Evolutionary conservation across 495 filamentous ascomycete genomes (phyloP).

Genomic region (Aspergillus diversus): DNA sequence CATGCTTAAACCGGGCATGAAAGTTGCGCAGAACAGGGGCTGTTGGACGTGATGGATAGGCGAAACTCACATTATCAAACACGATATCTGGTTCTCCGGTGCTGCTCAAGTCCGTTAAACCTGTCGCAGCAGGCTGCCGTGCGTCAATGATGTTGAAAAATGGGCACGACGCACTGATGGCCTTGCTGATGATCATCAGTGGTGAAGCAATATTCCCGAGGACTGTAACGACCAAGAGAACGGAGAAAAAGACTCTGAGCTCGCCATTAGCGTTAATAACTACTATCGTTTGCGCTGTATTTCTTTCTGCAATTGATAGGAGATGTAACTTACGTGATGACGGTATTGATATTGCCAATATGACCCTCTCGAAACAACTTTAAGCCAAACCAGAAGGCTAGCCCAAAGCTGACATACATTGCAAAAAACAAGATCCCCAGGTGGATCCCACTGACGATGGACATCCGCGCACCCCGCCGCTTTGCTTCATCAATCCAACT

Average conservation of each 20-base stretch:
- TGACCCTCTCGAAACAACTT: constrained; percentile 40
- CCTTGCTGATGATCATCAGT: constrained; percentile 51
- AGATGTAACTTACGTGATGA: constrained; percentile 44
- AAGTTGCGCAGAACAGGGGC: constrained; percentile 45
- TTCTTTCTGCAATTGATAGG: neutral
- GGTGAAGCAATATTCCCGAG: constrained; percentile 40
- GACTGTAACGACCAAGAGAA: constrained; percentile 33
- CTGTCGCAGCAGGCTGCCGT: constrained; percentile 36
- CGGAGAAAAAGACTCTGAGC: constrained; percentile 52
- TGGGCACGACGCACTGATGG: constrained; percentile 45
- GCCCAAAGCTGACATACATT: constrained; percentile 49
- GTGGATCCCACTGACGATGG: constrained; percentile 33
- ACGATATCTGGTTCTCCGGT: constrained; percentile 51
- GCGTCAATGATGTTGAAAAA: constrained; percentile 55
- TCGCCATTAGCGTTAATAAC: neutral
- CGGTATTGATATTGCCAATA: constrained; percentile 44
- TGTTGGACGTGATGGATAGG: constrained; percentile 56
- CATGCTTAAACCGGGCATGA: constrained; percentile 40
- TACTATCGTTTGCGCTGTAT: neutral
- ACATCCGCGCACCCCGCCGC: constrained; percentile 49
- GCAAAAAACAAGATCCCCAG: constrained; percentile 40
- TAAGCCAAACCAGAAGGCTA: constrained; percentile 58
- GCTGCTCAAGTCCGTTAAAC: constrained; percentile 26
- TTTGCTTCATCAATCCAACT: constrained; percentile 61
- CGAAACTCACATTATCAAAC: constrained; percentile 63